Base-by-base conservation (phyloP, 305 asterid species). In the Plantago rigida region DNA sequence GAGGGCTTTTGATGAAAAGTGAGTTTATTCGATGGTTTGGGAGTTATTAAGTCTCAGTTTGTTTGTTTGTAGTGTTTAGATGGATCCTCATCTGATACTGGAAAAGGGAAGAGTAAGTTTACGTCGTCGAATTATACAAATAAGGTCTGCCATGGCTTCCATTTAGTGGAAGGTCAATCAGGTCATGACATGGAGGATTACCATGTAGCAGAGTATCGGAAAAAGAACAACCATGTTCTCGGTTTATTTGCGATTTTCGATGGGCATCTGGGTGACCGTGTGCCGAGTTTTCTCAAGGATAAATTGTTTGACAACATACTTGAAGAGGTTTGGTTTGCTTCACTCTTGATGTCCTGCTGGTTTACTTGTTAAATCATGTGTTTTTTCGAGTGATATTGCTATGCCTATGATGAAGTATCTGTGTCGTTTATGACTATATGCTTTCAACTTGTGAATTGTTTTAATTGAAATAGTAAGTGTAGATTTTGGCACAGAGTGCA, bases 121-220 rank as follows among this genome's bases (percentile, higher is more conserved):
- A 77, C 77, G 71, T 67, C 78, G 4, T 69, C 84, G 45, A 53
- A 63, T 1, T 44, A 62, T 26, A 77, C 68, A 14, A 78, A 67
- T 51, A 73, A 76, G 73, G 80, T 84, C 52, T 71, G 75, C 3
- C 88, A 86, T 65, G 96, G 96, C 14, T 86, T 81, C 68, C 75
- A 76, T 69, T 83, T 88, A 78, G 89, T 87, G 47, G 83, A 86
- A 73, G 96, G 96, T 7, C 72, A 86, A 51, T 74, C 96, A 3
- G 90, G 88, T 6, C 95, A 88, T 68, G 84, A 81, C 64, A 88
- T 88, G 96, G 96, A 88, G 73, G 96, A 86, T 65, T 88, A 84
- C 52, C 95, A 88, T 63, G 89, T 88, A 22, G 96, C 95, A 0
- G 90, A 88, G 65, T 88, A 84, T 69, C 69, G 72, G 55, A 81